A percentile compares a stretch with the other conserved stretches of the same genome.
Conservation (phyloP, 495 filamentous ascomycete genomes). For the Podospora tetraspora region DNA sequence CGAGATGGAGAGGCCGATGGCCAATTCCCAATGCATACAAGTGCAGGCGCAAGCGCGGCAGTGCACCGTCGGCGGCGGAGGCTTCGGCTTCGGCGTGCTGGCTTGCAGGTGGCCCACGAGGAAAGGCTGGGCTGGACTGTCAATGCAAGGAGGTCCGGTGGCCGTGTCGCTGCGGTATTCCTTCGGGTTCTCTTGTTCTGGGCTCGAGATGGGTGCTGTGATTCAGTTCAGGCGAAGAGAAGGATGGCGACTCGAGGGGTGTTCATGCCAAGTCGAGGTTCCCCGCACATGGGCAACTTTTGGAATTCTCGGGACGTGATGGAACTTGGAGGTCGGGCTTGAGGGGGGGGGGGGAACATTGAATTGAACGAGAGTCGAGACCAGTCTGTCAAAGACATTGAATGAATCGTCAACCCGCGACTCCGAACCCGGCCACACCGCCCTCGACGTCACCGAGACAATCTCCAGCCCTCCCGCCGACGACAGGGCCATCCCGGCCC, state of each 20-base stretch:
- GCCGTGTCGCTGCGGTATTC: neutral
- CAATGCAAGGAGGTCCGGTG: neutral
- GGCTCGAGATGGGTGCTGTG: neutral
- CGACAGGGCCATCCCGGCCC: neutral
- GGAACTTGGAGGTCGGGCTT: neutral
- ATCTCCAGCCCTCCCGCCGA: neutral
- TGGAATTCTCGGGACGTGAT: neutral
- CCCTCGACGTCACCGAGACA: neutral
- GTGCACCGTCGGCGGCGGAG: neutral
- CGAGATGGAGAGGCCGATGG: neutral
- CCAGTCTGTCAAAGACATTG: neutral
- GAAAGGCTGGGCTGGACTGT: neutral
- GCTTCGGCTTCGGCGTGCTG: neutral
- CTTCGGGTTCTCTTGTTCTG: neutral
- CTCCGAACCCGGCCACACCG: neutral
- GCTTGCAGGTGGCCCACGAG: neutral
- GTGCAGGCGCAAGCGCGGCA: neutral
- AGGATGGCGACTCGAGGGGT: neutral
- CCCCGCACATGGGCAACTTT: neutral
- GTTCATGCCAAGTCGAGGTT: neutral
- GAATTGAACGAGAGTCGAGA: neutral
- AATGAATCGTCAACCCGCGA: neutral
- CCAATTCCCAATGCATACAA: neutral
- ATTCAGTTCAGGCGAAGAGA: conserved; percentile 10
- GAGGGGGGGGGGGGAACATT: no score